Evolutionary conservation across 2,329 filamentous ascomycete species (phyloP).

Genomic region (Ceratocystis colombiana): DNA sequence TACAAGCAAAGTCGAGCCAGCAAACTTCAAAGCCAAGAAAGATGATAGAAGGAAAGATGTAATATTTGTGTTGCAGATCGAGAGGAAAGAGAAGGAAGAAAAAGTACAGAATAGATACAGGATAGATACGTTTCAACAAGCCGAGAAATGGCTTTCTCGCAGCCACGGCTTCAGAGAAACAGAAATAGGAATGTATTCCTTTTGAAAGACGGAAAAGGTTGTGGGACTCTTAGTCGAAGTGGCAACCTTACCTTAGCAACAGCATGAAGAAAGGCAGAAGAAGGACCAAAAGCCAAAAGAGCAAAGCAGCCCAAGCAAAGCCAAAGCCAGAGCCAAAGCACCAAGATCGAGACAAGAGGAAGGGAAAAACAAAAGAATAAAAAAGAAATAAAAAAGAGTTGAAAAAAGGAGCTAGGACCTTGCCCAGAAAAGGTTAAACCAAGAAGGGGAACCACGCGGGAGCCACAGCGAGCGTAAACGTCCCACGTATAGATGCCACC

Average conservation of each 20-base stretch:
- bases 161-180: not conserved
- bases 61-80: not conserved
- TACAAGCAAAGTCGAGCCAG: constrained; percentile 7
- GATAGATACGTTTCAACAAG: not conserved
- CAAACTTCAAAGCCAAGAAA: not conserved
- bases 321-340: constrained; percentile 1
- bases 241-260: not conserved
- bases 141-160: not conserved
- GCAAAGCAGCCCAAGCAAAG: not conserved
- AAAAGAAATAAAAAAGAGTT: not conserved
- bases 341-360: not conserved
- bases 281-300: not conserved
- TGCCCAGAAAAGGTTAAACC: constrained; percentile 13
- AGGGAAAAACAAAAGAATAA: not conserved
- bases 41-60: not conserved
- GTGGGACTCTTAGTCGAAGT: not conserved
- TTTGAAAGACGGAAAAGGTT: not conserved
- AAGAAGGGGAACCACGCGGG: constrained; percentile 6
- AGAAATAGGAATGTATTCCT: not conserved
- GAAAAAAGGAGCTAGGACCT: constrained; percentile 11
- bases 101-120: not conserved
- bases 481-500: constrained; percentile 2
- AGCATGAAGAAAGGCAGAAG: not conserved
- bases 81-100: not conserved
- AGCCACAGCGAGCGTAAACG: not conserved